A percentile compares a stretch with the other conserved stretches of the same genome.
Conservation (phyloP, 208 protist species). For the Phytomonas sp. region DNA sequence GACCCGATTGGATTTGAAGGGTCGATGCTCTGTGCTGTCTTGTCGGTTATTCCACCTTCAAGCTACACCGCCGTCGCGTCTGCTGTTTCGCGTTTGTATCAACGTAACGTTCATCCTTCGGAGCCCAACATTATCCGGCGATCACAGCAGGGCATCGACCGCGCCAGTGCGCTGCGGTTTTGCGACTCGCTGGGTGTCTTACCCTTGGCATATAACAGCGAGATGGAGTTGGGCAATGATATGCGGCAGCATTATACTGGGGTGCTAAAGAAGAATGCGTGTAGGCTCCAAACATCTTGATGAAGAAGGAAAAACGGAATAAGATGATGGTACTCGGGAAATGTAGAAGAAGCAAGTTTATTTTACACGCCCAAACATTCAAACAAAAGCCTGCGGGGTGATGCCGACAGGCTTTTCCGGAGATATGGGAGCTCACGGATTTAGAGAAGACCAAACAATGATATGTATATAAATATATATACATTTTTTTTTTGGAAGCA, state of each 20-base stretch:
- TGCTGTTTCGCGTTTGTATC: not conserved
- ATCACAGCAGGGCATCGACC: no score
- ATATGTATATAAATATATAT: not conserved
- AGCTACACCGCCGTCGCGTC: conserved; percentile 17
- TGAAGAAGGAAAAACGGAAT: not conserved
- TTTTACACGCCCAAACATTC: not conserved
- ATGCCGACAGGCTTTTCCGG: not conserved
- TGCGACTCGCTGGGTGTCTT: not conserved
- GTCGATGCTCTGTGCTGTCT: conserved; percentile 19
- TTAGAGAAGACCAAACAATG: not conserved
- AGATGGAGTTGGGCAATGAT: not conserved
- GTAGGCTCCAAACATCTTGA: not conserved
- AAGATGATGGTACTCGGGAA: not conserved
- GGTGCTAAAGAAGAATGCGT: not conserved
- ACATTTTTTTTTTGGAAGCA: not conserved
- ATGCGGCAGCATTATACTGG: not conserved
- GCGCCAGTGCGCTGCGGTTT: not conserved
- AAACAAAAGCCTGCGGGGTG: not conserved
- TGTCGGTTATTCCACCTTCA: conserved; percentile 17
- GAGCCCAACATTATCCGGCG: not conserved
- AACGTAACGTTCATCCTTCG: not conserved
- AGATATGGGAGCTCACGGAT: not conserved
- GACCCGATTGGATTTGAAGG: not conserved
- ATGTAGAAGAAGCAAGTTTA: not conserved
- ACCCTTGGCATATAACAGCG: not conserved